Base-by-base conservation (phyloP, 495 filamentous ascomycete genomes). In the Staphylotrichum longicolle region DNA sequence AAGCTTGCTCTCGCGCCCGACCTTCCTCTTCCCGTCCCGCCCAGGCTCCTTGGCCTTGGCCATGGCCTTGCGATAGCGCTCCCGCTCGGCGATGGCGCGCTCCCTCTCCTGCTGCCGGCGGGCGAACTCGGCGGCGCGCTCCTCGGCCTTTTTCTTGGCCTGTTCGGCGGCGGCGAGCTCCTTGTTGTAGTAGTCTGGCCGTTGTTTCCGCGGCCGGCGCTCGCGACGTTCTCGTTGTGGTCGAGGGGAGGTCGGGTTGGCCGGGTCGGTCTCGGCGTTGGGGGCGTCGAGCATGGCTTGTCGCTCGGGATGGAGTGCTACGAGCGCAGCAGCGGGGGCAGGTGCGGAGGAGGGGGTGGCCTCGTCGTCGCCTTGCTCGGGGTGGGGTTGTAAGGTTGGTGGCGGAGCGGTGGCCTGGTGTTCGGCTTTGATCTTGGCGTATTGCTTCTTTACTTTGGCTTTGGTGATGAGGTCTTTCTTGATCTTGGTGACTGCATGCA, bases 391-490 rank as follows among this genome's bases (percentile, higher is more conserved):
- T 68, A 49, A 57, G 61, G 58, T 53, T 58, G 9, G 34, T 7
- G 51, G 34, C 10, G 50, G 57, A 37, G 66, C 62, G 55, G 66
- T 60, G 20, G 62, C 62, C 40, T 71, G 63, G 50, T 60, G 55
- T 58, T 81, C 78, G 46, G 62, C 85, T 71, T 92, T 91, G 59
- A 96, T 76, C 74, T 96, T 98, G 66, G 86, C 89, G 72, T 96
- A 97, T 47, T 89, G 81, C 74, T 96, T 96, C 74, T 92, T 96
- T 51, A 96, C 81, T 74, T 96, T 96, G 66, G 93, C 93, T 74
- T 93, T 95, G 71, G 90, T 84, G 72, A 98, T 96, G 52, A 98
- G 79, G 63, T 90, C 84, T 58, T 86, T 80, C 73, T 98, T 98
- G 68, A 97, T 94, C 75, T 95, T 96, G 77, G 91, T 85, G 51